Evolutionary conservation across 139 green algal genomes (phyloP), one percentile per base, ranked within the genome.

Genomic region (Picochlorum sp.): DNA sequence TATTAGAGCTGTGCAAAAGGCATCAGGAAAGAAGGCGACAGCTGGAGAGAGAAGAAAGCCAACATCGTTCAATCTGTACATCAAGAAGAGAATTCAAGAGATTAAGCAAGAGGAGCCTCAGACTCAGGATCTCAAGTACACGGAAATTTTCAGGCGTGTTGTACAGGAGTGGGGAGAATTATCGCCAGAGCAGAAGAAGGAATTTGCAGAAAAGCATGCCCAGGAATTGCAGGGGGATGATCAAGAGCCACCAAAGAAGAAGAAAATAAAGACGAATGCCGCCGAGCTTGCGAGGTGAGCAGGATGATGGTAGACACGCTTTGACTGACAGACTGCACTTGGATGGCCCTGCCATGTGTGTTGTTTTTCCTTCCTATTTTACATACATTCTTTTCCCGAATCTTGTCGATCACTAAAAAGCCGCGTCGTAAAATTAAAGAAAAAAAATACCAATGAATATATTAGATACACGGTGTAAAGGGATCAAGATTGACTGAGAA

Each of bases 21-120:
- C n/a, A 20, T 23, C 20, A 45, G 49, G 45, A 28, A 31, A 68
- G 52, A 18, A 69, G 63, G 68, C 49, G 38, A 45, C 30, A 37
- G 68, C 21, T 31, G 62, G 10, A 9, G 15, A 55, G 44, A 45
- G 31, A 47, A 65, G 70, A 31, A 77, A 77, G 49, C 70, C 70
- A 50, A 63, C 70, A 62, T 74, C 75, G 6, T 81, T 81, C 58
- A 82, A 81, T 59, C 45, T 75, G 45, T 81, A 77, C 60, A 62
- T 81, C n/a, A 71, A 70, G 26, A 57, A 74, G 13, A 73, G 57
- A 50, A 62, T 81, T 45, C 60, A 45, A 18, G 63, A 81, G 45
- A 67, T 61, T 21, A 57, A 66, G 9, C 15, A 54, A 31, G 31
- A 54, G 21, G 54, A 67, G 26, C 64, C 50, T 7, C 51, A 65